Base-by-base conservation (phyloP, 169 alveolate species). In the Plasmodium reichenowi region DNA sequence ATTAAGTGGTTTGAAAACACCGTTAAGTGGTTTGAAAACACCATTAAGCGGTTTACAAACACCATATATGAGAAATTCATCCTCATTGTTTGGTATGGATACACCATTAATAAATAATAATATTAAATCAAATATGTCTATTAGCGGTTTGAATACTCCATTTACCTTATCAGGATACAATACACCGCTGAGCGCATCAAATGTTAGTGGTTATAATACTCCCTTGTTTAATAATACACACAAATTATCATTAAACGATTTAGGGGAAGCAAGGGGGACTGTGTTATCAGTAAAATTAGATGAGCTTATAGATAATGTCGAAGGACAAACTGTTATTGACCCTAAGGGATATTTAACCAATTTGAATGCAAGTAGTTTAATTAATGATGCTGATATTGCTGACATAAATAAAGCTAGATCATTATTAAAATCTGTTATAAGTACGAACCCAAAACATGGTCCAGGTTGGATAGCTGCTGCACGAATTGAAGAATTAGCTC, bases 381-480 rank as follows among this genome's bases (percentile, higher is more conserved):
- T 72, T 60, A 93, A 95, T 52, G 98, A 95, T 67, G 95, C 97
- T 17, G 99, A 98, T 76, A 92, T 97, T 43, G 98, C 98, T 47
- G 99, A 98, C 93, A 96, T 97, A 54, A 97, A 98, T 92, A 97
- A 97, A 93, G 99, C 98, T 24, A 94, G 99, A 45, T 80, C 95
- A 38, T 80, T 98, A 64, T 91, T 98, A 59, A 96, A 94, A 86
- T 93, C 97, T 7, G 97, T 97, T 22, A 97, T 97, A 20, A 88
- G 95, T 47, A 96, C 99, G 32, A 98, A 98, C 89, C 99, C 99
- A 3, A 96, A 97, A 52, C 98, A 97, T 93, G 98, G 99, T 2
- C 97, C 97, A 22, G 99, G 99, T 22, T 99, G 99, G 99, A 98
- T 99, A 26, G 99, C 99, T 24, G 99, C 99, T 17, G 99, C 99